These are phyloP conservation scores for Pseudozyma flocculosa DNA, from an alignment of 1,284 basidiomycete species.

Conservation along the genomic window DNA sequence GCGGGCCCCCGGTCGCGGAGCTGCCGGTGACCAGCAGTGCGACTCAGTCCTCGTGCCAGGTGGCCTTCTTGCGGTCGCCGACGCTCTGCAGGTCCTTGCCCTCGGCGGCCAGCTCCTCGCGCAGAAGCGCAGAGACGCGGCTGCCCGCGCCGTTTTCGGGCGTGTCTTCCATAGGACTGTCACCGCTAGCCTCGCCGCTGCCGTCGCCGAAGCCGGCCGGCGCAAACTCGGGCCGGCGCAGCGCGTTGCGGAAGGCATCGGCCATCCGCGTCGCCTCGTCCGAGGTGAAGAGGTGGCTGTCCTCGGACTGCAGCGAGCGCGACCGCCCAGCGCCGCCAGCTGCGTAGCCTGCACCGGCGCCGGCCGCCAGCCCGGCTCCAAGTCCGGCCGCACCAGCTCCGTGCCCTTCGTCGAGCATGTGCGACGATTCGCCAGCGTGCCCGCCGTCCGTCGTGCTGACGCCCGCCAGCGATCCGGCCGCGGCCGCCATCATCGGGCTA, in stretches of 20 bases:
- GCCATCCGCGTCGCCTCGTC: constrained; percentile 47
- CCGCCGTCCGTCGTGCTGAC: constrained; percentile 10
- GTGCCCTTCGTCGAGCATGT: constrained; percentile 27
- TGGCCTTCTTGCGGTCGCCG: constrained; percentile 39
- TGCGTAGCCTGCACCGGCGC: constrained; percentile 11
- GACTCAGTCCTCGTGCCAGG: constrained; percentile 31
- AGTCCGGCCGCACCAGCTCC: constrained; percentile 1
- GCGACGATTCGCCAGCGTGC: constrained; percentile 20
- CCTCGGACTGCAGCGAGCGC: constrained; percentile 20
- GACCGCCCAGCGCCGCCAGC: constrained; percentile 19
- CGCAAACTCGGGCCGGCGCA: constrained; percentile 40
- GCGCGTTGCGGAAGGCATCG: constrained; percentile 40
- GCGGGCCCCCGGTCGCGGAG: no score
- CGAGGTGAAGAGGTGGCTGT: constrained; percentile 35
- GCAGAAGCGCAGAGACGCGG: constrained; percentile 19
- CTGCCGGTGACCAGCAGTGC: no score
- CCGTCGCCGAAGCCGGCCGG: constrained; percentile 16
- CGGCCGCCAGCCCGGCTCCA: background rate
- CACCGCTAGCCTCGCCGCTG: constrained; percentile 16
- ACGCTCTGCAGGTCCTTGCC: constrained; percentile 36
- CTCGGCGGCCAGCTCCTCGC: constrained; percentile 40
- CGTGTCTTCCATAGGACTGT: constrained; percentile 16
- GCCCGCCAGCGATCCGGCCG: constrained; percentile 26
- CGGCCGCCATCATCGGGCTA: constrained; percentile 38
- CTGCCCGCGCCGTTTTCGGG: constrained; percentile 4